A percentile compares a stretch with the other conserved stretches of the same genome.
phyloP scores from a whole-genome alignment of 306 rosid species.

The Vachellia collinsii region DNA sequence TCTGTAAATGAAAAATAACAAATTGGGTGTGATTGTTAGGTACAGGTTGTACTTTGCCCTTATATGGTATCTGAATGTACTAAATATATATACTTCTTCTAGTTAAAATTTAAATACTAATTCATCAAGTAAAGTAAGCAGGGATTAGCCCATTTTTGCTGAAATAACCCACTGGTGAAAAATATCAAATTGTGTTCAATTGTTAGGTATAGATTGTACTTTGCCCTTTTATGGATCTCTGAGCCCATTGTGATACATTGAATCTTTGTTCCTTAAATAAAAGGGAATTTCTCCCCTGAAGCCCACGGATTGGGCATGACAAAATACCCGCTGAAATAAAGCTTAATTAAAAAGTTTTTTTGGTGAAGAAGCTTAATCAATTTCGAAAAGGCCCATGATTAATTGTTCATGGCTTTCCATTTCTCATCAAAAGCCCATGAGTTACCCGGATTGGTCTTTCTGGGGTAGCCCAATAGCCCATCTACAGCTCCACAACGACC shows the following conservation, averaged over 20 bases:
- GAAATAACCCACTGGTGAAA: no score
- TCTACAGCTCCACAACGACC: not conserved
- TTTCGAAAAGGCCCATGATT: not conserved
- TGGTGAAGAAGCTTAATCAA: not conserved
- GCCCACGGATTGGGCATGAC: not conserved
- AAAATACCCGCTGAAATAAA: not conserved
- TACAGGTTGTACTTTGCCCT: no score
- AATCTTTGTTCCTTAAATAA: not conserved
- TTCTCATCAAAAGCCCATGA: not conserved
- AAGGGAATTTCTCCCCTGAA: not conserved
- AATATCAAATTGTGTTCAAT: not conserved
- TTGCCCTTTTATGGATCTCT: not conserved
- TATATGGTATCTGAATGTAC: no score
- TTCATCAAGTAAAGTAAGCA: no score
- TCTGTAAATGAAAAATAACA: no score
- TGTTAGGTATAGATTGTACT: not conserved
- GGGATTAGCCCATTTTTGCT: no score
- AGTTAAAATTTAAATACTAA: no score
- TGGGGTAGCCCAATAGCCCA: not conserved
- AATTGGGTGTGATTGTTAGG: no score
- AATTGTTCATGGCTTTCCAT: not conserved
- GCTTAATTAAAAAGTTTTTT: no score
- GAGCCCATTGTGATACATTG: not conserved
- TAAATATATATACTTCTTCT: no score
- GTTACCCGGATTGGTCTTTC: not conserved